phyloP scores from a whole-genome alignment of 306 rosid species.

The Ormosia semicastrata region DNA sequence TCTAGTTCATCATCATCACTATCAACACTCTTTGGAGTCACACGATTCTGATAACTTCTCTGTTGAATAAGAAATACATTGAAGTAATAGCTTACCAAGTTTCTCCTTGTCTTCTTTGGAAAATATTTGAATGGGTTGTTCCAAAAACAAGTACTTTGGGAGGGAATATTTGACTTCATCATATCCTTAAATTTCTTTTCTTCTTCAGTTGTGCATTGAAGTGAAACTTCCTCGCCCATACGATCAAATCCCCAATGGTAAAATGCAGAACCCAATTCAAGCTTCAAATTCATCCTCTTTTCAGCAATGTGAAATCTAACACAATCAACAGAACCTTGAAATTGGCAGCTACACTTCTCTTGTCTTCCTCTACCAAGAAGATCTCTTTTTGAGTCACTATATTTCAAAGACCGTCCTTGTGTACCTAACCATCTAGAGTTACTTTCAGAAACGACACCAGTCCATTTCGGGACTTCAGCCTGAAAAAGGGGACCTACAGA shows the following conservation, averaged over 20 bases:
- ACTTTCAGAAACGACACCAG: slow-evolving; percentile 59
- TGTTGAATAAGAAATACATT: slow-evolving; percentile 65
- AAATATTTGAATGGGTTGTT: slow-evolving; percentile 45
- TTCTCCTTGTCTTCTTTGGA: slow-evolving; percentile 45
- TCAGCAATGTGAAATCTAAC: slow-evolving; percentile 84
- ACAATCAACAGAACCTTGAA: slow-evolving; percentile 72
- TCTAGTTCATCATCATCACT: slow-evolving; percentile 77
- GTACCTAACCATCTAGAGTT: slow-evolving; percentile 81
- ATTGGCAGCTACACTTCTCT: slow-evolving; percentile 51
- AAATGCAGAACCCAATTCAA: slow-evolving; percentile 63
- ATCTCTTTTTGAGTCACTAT: slow-evolving; percentile 18
- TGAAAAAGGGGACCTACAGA: slow-evolving; percentile 54
- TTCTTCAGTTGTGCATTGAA: slow-evolving; percentile 71
- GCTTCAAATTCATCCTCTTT: slow-evolving; percentile 70
- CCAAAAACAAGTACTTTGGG: slow-evolving; percentile 35
- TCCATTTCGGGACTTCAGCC: slow-evolving; percentile 79
- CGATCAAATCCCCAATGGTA: slow-evolving; percentile 66
- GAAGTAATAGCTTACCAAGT: slow-evolving; percentile 80
- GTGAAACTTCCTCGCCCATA: slow-evolving; percentile 90
- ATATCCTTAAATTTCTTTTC: slow-evolving; percentile 67
- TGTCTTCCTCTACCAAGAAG: slow-evolving; percentile 53
- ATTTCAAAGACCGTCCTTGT: slow-evolving; percentile 51
- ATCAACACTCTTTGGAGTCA: slow-evolving; percentile 54
- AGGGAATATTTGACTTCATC: slow-evolving; percentile 39
- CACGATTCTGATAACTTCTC: slow-evolving; percentile 86